These are phyloP conservation scores for Sugiyamaella castrensis DNA, from an alignment of 1,139 yeast genomes.

Conservation along the genomic window DNA sequence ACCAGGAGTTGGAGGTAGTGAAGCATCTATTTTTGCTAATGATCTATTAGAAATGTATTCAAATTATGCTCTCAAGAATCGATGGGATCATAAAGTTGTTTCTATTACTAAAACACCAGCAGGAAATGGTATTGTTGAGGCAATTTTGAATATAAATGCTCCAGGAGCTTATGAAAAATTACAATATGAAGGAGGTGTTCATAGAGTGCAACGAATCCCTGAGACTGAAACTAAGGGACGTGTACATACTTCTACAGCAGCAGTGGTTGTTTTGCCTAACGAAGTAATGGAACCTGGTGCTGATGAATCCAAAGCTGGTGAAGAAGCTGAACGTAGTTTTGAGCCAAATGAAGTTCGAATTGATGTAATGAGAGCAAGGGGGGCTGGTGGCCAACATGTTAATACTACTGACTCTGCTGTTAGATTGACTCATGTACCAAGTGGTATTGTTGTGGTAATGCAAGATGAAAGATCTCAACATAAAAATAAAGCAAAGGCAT, in stretches of 20 bases:
- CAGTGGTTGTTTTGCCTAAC: slow-evolving; percentile 90
- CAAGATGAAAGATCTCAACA: slow-evolving; percentile 97
- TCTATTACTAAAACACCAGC: slow-evolving; percentile 50
- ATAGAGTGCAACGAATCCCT: slow-evolving; percentile 92
- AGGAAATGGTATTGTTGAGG: slow-evolving; percentile 72
- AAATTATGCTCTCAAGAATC: slow-evolving; percentile 59
- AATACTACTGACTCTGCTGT: slow-evolving; percentile 98
- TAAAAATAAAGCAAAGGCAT: slow-evolving; percentile 91
- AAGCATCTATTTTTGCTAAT: slow-evolving; percentile 80
- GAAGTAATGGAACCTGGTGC: slow-evolving; percentile 52
- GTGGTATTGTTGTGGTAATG: slow-evolving; percentile 84
- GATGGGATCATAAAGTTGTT: slow-evolving; percentile 65
- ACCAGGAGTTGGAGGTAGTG: slow-evolving; percentile 97
- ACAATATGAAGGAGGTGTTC: slow-evolving; percentile 92
- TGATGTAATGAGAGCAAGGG: slow-evolving; percentile 95
- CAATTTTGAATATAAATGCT: slow-evolving; percentile 67
- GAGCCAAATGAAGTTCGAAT: slow-evolving; percentile 85
- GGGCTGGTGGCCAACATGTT: slow-evolving; percentile 98
- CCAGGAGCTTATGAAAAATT: slow-evolving; percentile 73
- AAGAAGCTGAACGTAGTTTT: slow-evolving; percentile 68
- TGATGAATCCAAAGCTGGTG: slow-evolving; percentile 32
- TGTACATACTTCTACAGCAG: slow-evolving; percentile 93
- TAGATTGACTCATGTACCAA: slow-evolving; percentile 84
- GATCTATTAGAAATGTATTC: slow-evolving; percentile 81
- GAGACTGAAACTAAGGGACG: slow-evolving; percentile 92